A percentile compares a stretch with the other conserved stretches of the same genome.
Conservation (phyloP, 345 rosid species). For the Geranium brycei region DNA sequence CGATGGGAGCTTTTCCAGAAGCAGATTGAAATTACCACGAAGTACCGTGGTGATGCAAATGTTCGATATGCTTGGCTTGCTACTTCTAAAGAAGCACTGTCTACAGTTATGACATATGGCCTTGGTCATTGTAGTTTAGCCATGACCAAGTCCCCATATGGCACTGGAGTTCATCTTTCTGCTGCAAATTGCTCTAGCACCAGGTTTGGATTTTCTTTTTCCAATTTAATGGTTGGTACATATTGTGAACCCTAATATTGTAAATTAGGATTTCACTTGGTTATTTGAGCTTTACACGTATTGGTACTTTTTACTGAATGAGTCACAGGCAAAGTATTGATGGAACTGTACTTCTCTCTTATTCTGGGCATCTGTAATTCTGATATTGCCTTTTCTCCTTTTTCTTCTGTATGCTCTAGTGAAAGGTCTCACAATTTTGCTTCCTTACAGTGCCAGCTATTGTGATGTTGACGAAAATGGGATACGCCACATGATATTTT, state of each 20-base stretch:
- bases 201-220: constrained; percentile 34
- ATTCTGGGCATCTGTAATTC: too few relatives aligned
- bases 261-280: too few relatives aligned
- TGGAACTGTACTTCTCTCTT: too few relatives aligned
- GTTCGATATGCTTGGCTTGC: constrained; percentile 86
- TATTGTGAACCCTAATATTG: too few relatives aligned
- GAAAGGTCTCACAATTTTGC: constrained; percentile 9
- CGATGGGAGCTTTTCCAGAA: constrained; percentile 60
- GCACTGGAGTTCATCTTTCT: constrained; percentile 70
- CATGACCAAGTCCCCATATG: constrained; percentile 37
- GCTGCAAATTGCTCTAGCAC: constrained; percentile 36
- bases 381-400: too few relatives aligned
- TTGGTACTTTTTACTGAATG: not conserved
- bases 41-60: constrained; percentile 71
- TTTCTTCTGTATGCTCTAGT: too few relatives aligned
- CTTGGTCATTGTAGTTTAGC: constrained; percentile 47
- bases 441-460: constrained; percentile 25
- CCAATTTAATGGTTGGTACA: not conserved
- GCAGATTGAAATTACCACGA: constrained; percentile 56
- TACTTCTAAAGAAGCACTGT: constrained; percentile 34
- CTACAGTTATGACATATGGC: constrained; percentile 38
- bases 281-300: too few relatives aligned
- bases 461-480: constrained; percentile 44
- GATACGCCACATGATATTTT: constrained; percentile 18
- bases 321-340: too few relatives aligned